A percentile compares a stretch with the other conserved stretches of the same genome.
These are phyloP conservation scores for Suillus fuscotomentosus DNA, from an alignment of 768 basidiomycete genomes.

Conservation along the genomic window DNA sequence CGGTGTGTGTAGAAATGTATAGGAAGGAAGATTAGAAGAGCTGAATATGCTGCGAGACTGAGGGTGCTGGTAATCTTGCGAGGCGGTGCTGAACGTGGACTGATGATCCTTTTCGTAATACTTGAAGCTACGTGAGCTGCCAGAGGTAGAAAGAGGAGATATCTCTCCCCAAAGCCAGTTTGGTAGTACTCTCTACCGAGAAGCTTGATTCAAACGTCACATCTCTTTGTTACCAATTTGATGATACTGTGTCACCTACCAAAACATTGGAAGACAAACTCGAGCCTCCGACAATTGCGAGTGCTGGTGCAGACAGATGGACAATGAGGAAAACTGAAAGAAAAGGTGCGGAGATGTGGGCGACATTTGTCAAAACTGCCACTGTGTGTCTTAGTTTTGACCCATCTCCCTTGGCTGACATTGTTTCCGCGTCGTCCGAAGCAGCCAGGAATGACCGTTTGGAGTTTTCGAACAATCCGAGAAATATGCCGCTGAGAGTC, in stretches of 20 bases:
- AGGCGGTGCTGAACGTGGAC: constrained; percentile 30
- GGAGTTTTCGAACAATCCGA: not conserved
- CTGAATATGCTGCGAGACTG: constrained; percentile 62
- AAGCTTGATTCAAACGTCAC: constrained; percentile 41
- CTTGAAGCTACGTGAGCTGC: constrained; percentile 59
- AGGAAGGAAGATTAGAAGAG: constrained; percentile 56
- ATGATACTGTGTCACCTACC: constrained; percentile 42
- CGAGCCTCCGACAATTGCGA: constrained; percentile 72
- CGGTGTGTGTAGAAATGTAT: constrained; percentile 74
- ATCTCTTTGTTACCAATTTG: not conserved
- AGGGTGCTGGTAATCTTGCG: constrained; percentile 43
- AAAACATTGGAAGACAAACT: constrained; percentile 67
- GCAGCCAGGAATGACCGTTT: not conserved
- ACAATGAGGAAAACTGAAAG: constrained; percentile 70
- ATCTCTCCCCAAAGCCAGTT: constrained; percentile 62
- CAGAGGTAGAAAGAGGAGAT: constrained; percentile 69
- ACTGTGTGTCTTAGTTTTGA: constrained; percentile 9
- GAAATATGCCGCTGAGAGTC: not conserved
- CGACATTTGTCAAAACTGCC: constrained; percentile 48
- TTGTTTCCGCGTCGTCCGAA: not conserved
- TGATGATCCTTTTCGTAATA: constrained; percentile 55
- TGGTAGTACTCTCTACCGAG: constrained; percentile 88
- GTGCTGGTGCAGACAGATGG: constrained; percentile 74
- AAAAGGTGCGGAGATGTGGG: constrained; percentile 74
- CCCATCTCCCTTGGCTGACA: not conserved